Percentiles rank a stretch among this genome's conserved stretches.
Conservation (phyloP, 306 rosid species). For the Dalbergia cultrata region DNA sequence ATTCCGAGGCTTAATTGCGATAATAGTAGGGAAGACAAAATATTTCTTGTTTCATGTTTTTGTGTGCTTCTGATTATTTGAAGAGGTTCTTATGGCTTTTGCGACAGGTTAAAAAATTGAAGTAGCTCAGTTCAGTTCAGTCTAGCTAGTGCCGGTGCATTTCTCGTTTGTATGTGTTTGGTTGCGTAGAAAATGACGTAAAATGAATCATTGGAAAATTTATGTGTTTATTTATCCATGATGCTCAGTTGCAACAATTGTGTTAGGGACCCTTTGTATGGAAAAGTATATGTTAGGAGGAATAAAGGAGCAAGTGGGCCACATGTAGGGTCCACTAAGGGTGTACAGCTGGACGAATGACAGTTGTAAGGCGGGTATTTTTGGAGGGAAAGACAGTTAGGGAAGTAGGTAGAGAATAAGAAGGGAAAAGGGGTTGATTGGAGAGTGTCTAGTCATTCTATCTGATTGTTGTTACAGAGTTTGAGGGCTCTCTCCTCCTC, state of each 20-base stretch:
- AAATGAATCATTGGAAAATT: neutral
- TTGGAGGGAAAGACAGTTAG: too few species aligned
- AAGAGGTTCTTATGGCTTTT: neutral
- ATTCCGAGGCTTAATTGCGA: neutral
- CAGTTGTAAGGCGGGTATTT: too few species aligned
- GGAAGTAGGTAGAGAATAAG: too few species aligned
- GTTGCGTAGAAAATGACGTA: neutral
- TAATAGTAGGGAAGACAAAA: neutral
- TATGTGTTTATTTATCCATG: neutral
- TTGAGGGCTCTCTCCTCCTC: too few species aligned
- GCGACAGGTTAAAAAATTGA: constrained; percentile 1
- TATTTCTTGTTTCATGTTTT: constrained; percentile 23
- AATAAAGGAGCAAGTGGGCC: too few species aligned
- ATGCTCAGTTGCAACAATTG: neutral
- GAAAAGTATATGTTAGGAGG: too few species aligned
- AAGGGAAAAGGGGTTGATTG: too few species aligned
- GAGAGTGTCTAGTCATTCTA: too few species aligned
- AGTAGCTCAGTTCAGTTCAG: constrained; percentile 35
- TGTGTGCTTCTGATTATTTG: neutral
- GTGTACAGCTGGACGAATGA: too few species aligned
- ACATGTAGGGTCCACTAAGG: too few species aligned
- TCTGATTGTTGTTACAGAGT: too few species aligned
- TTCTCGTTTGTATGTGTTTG: neutral
- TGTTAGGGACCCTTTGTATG: too few species aligned
- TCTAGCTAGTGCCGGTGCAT: constrained; percentile 7